phyloP scores from a whole-genome alignment of 2,329 filamentous ascomycete species.

The Verticillium isaacii region DNA sequence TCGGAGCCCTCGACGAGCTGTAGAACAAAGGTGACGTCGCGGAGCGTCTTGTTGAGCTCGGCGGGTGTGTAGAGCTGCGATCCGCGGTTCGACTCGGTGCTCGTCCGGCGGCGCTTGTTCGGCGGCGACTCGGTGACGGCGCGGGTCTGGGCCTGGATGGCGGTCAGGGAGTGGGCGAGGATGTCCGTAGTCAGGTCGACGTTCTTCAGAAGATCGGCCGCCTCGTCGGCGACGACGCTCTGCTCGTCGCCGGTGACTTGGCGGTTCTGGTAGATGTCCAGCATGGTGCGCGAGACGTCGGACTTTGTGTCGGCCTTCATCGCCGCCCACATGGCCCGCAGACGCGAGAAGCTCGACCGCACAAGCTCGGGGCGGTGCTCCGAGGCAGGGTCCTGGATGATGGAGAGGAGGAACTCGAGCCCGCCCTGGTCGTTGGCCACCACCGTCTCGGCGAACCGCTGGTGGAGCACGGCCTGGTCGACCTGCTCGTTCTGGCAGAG shows the following conservation, averaged over 20 bases:
- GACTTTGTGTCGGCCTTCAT: conserved; percentile 62
- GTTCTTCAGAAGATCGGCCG: conserved; percentile 67
- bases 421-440: conserved; percentile 48
- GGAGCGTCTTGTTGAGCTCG: conserved; percentile 63
- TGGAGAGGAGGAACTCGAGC: conserved; percentile 45
- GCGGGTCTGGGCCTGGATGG: conserved; percentile 67
- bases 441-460: conserved; percentile 44
- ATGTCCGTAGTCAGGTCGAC: conserved; percentile 71
- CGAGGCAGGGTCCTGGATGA: conserved; percentile 35
- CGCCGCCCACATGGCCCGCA: conserved; percentile 67
- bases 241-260: conserved; percentile 28
- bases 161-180: conserved; percentile 67
- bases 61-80: conserved; percentile 57
- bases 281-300: conserved; percentile 55
- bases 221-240: conserved; percentile 47
- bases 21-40: conserved; percentile 78
- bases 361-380: conserved; percentile 48
- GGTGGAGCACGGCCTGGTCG: conserved; percentile 36
- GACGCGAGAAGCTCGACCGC: conserved; percentile 60
- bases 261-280: conserved; percentile 57
- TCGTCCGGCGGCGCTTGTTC: conserved; percentile 75
- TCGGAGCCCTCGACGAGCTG: conserved; percentile 81
- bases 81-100: conserved; percentile 60
- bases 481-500: conserved; percentile 33
- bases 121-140: conserved; percentile 68